phyloP scores from a whole-genome alignment of 2,329 filamentous ascomycete genomes.

The Xylariales sp. region DNA sequence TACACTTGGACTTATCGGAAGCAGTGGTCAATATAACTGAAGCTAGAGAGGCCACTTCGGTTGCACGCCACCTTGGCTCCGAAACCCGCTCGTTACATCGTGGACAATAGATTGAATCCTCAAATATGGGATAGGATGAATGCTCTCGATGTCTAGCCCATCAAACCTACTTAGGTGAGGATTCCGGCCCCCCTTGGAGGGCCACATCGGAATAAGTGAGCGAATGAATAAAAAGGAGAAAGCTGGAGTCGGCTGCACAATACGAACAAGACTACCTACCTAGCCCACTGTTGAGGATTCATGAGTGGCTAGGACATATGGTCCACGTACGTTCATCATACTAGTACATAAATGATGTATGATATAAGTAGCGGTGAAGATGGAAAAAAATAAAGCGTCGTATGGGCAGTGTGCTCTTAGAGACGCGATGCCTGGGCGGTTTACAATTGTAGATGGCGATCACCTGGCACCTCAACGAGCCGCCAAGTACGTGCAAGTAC shows the following conservation, averaged over 20 bases:
- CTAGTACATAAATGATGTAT: too few species aligned
- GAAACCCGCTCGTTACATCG: not conserved
- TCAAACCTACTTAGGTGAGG: not conserved
- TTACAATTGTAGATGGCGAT: too few species aligned
- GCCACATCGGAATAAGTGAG: not conserved
- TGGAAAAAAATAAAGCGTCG: too few species aligned
- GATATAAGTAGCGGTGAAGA: too few species aligned
- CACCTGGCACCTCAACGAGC: too few species aligned
- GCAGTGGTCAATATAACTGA: constrained; percentile 7
- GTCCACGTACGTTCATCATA: too few species aligned
- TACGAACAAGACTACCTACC: not conserved
- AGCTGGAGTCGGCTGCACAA: not conserved
- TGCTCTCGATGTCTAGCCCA: not conserved
- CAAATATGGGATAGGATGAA: too few species aligned
- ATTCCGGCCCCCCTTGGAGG: not conserved
- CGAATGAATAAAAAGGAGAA: not conserved
- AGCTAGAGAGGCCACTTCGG: not conserved
- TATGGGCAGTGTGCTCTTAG: too few species aligned
- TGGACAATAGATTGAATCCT: not conserved
- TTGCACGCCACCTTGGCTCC: not conserved
- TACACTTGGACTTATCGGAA: not conserved
- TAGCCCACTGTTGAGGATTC: not conserved
- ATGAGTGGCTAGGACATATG: not conserved
- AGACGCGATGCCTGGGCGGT: too few species aligned
- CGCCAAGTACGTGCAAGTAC: not conserved